A percentile compares a stretch with the other conserved stretches of the same genome.
Evolutionary conservation across 1,284 basidiomycete genomes (phyloP).

Genomic region (Ganoderma sp.): DNA sequence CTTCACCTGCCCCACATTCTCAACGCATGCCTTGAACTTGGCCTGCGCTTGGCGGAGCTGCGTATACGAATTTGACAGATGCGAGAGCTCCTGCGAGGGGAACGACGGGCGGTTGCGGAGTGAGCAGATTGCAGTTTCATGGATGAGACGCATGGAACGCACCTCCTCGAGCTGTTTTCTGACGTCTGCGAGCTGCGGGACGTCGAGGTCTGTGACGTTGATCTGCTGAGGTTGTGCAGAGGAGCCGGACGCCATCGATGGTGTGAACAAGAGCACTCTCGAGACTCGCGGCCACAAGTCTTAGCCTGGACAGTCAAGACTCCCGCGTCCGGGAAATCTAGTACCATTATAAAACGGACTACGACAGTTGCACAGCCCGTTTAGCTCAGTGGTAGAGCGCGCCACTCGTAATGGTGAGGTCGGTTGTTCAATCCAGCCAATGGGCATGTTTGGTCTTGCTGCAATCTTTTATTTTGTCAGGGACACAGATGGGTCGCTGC

Average conservation of each 20-base stretch:
- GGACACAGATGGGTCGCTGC: too few species aligned
- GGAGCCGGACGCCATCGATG: constrained; percentile 33
- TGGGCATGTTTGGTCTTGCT: too few species aligned
- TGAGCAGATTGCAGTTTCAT: constrained; percentile 16
- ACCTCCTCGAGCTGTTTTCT: constrained; percentile 91
- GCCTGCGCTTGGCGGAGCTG: constrained; percentile 93
- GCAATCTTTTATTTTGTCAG: too few species aligned
- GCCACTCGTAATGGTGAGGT: constrained; percentile 33
- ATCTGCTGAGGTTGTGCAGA: constrained; percentile 63
- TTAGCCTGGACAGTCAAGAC: too few species aligned
- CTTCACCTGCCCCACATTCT: constrained; percentile 82
- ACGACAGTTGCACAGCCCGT: too few species aligned
- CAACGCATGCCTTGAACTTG: constrained; percentile 90
- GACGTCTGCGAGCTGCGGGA: constrained; percentile 85
- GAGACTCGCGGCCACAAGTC: too few species aligned
- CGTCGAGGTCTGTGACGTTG: constrained; percentile 79
- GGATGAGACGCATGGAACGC: background rate
- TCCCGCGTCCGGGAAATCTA: too few species aligned
- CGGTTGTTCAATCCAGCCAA: constrained; percentile 35
- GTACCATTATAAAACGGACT: too few species aligned
- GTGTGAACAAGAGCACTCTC: background rate
- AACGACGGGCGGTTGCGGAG: background rate
- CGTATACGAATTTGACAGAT: constrained; percentile 90
- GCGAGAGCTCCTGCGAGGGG: constrained; percentile 81
- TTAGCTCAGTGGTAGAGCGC: constrained; percentile 34